Evolutionary conservation across 2,329 filamentous ascomycete species (phyloP).

Genomic region (Aspergillus eucalypticola): DNA sequence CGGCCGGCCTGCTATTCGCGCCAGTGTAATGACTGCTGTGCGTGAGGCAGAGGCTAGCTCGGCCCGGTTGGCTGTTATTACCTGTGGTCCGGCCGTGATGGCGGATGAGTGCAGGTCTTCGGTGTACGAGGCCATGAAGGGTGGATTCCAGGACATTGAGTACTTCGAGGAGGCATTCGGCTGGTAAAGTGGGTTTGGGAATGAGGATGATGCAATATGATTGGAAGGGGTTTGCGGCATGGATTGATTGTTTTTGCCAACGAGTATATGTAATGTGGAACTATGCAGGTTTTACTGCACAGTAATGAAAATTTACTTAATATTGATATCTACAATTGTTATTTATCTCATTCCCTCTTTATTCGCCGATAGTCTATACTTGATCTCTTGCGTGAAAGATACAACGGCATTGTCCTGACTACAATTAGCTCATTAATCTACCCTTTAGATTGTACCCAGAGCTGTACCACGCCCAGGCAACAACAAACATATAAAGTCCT

Average conservation of each 20-base stretch:
- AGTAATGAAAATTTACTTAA: not conserved
- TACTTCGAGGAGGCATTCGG: slow-evolving; percentile 42
- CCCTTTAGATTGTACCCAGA: too few species aligned
- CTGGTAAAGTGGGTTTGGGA: not conserved
- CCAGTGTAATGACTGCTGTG: slow-evolving; percentile 2
- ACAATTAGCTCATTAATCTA: too few species aligned
- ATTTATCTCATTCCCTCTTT: too few species aligned
- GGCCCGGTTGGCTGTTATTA: slow-evolving; percentile 40
- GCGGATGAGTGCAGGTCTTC: slow-evolving; percentile 44
- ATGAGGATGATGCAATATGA: not conserved
- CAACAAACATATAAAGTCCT: too few species aligned
- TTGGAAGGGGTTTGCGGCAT: not conserved
- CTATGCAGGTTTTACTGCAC: not conserved
- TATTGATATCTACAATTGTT: too few species aligned
- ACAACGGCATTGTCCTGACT: too few species aligned
- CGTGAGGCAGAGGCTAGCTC: slow-evolving; percentile 5
- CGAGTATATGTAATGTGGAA: not conserved
- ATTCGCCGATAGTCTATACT: too few species aligned
- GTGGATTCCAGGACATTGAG: slow-evolving; percentile 33
- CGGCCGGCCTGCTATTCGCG: slow-evolving; percentile 9
- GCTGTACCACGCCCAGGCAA: too few species aligned
- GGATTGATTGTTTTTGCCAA: not conserved
- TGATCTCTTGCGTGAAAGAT: too few species aligned
- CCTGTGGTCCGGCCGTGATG: slow-evolving; percentile 42
- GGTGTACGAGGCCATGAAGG: slow-evolving; percentile 35